Percentiles rank a stretch among this genome's conserved stretches.
Conservation (phyloP, 441 rosid species). For the Eruca vesicaria region DNA sequence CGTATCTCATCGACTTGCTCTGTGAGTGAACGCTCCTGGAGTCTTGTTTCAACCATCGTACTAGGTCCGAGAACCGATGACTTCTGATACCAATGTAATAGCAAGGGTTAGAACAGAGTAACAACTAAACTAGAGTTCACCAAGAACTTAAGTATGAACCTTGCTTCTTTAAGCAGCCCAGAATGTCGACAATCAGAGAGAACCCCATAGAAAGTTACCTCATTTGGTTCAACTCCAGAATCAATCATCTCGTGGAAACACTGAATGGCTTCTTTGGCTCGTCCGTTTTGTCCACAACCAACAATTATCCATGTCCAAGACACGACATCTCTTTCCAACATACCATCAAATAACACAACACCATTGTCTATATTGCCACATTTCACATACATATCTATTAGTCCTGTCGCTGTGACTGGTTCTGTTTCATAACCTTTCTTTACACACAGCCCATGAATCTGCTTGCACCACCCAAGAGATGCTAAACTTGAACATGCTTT, state of each 20-base stretch:
- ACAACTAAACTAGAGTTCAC: too few relatives aligned
- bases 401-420: slow-evolving; percentile 42
- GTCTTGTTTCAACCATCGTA: too few relatives aligned
- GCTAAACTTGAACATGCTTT: slow-evolving; percentile 58
- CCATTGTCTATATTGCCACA: slow-evolving; percentile 61
- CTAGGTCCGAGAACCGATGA: too few relatives aligned
- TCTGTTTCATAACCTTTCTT: slow-evolving; percentile 60
- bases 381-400: slow-evolving; percentile 61
- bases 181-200: slow-evolving; percentile 73
- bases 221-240: slow-evolving; percentile 58
- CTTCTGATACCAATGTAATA: too few relatives aligned
- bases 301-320: slow-evolving; percentile 71
- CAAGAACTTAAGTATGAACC: too few relatives aligned
- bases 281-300: slow-evolving; percentile 75
- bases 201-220: slow-evolving; percentile 62
- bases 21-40: too few relatives aligned
- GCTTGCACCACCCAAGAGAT: slow-evolving; percentile 53
- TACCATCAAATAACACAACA: slow-evolving; percentile 43
- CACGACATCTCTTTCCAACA: slow-evolving; percentile 48
- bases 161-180: slow-evolving; percentile 55
- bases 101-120: too few relatives aligned
- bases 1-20: too few relatives aligned
- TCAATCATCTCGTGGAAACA: slow-evolving; percentile 50
- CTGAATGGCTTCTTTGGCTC: slow-evolving; percentile 46
- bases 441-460: slow-evolving; percentile 54